A percentile compares a stretch with the other conserved stretches of the same genome.
phyloP scores from a whole-genome alignment of 441 rosid genomes.

The Sinapis alba region DNA sequence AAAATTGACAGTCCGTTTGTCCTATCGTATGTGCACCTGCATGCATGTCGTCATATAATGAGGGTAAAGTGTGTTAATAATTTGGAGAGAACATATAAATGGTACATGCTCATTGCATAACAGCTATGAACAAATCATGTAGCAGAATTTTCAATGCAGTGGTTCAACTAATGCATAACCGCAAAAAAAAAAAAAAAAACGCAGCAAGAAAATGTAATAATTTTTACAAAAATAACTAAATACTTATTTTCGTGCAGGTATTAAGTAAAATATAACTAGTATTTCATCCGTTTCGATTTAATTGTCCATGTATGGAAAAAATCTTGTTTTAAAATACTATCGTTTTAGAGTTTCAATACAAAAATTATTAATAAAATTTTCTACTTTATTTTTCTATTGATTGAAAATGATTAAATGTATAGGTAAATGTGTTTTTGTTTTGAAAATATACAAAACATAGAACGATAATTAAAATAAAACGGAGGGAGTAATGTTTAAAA shows the following conservation, averaged over 20 bases:
- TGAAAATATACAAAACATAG: too few species aligned
- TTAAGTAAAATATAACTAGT: background rate
- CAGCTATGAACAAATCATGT: background rate
- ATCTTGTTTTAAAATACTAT: too few species aligned
- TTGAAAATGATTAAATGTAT: too few species aligned
- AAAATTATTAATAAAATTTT: too few species aligned
- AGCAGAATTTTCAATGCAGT: background rate
- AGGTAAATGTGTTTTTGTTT: too few species aligned
- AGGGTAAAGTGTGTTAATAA: background rate
- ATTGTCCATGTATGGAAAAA: too few species aligned
- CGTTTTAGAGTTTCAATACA: too few species aligned
- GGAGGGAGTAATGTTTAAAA: too few species aligned
- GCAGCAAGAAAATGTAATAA: background rate
- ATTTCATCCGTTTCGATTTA: too few species aligned
- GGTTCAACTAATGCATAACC: background rate
- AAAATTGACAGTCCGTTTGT: constrained; percentile 67
- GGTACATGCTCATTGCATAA: background rate
- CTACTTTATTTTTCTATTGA: too few species aligned
- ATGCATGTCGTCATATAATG: background rate
- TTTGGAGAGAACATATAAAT: background rate
- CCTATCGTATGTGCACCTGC: constrained; percentile 81
- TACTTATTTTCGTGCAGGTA: background rate
- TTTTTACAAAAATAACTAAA: too few species aligned
- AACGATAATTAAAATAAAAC: too few species aligned
- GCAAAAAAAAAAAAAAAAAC: background rate